phyloP scores from a whole-genome alignment of 2,329 filamentous ascomycete species.

The Diaporthe eres region DNA sequence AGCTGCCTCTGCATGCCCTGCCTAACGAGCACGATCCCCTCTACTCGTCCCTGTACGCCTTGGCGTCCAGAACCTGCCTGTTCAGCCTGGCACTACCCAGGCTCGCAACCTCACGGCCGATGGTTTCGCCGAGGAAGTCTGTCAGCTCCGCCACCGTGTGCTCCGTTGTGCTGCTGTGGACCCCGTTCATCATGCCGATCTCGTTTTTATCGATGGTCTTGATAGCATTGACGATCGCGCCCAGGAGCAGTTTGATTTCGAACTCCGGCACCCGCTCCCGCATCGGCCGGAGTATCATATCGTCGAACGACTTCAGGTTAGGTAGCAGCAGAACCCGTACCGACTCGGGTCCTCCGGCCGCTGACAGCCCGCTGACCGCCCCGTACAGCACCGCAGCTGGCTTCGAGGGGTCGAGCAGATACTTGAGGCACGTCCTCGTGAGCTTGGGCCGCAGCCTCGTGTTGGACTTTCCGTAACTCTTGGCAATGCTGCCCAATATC shows the following conservation, averaged over 20 bases:
- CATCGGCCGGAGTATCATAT: constrained; percentile 66
- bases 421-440: constrained; percentile 92
- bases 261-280: constrained; percentile 59
- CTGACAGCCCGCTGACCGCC: constrained; percentile 83
- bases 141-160: constrained; percentile 61
- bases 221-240: constrained; percentile 69
- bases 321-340: constrained; percentile 70
- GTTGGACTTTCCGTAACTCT: constrained; percentile 85
- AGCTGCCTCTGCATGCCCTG: constrained; percentile 46
- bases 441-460: constrained; percentile 88
- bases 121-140: constrained; percentile 68
- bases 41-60: constrained; percentile 61
- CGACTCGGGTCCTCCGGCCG: constrained; percentile 78
- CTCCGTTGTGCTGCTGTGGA: constrained; percentile 55
- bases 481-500: constrained; percentile 82
- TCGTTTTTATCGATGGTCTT: constrained; percentile 57
- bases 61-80: constrained; percentile 67
- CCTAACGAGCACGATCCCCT: constrained; percentile 6
- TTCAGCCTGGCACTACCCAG: constrained; percentile 64
- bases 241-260: constrained; percentile 69
- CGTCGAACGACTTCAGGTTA: constrained; percentile 69
- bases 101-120: constrained; percentile 63
- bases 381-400: constrained; percentile 90
- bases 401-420: constrained; percentile 89
- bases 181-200: constrained; percentile 54